phyloP scores from a whole-genome alignment of 1,284 basidiomycete genomes.

The Mycena citricolor region DNA sequence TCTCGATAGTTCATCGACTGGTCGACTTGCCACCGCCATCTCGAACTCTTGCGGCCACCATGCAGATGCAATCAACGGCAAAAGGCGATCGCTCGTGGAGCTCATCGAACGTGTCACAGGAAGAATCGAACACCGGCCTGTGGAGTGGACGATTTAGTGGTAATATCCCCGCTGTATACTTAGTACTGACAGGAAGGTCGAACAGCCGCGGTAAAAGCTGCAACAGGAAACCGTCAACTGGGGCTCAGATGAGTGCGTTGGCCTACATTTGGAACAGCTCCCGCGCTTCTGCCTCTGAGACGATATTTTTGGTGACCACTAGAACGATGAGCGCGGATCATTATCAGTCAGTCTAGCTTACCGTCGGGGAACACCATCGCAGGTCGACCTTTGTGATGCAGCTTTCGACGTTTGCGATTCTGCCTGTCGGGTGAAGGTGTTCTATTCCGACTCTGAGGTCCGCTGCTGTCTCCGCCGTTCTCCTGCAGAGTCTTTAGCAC shows the following conservation, averaged over 20 bases:
- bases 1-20: background rate
- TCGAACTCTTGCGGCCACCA: conserved; percentile 84
- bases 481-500: conserved; percentile 44
- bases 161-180: background rate
- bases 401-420: conserved; percentile 69
- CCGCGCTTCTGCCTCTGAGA: conserved; percentile 77
- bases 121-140: conserved; percentile 77
- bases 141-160: conserved; percentile 6
- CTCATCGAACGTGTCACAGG: conserved; percentile 76
- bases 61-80: conserved; percentile 83
- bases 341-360: conserved; percentile 36
- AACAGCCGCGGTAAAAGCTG: conserved; percentile 86
- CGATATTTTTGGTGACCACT: conserved; percentile 80
- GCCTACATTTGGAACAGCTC: conserved; percentile 81
- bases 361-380: conserved; percentile 67
- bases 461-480: conserved; percentile 72
- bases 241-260: conserved; percentile 16
- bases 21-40: conserved; percentile 76
- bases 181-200: conserved; percentile 69
- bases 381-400: conserved; percentile 53
- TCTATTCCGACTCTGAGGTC: conserved; percentile 69
- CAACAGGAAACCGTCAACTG: conserved; percentile 17
- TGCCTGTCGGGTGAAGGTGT: conserved; percentile 69
- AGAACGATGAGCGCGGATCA: too few species aligned
- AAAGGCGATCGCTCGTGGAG: conserved; percentile 82